Percentiles rank a stretch among this genome's conserved stretches.
Evolutionary conservation across 2,329 filamentous ascomycete genomes (phyloP).

Genomic region (Xylariales sp.): DNA sequence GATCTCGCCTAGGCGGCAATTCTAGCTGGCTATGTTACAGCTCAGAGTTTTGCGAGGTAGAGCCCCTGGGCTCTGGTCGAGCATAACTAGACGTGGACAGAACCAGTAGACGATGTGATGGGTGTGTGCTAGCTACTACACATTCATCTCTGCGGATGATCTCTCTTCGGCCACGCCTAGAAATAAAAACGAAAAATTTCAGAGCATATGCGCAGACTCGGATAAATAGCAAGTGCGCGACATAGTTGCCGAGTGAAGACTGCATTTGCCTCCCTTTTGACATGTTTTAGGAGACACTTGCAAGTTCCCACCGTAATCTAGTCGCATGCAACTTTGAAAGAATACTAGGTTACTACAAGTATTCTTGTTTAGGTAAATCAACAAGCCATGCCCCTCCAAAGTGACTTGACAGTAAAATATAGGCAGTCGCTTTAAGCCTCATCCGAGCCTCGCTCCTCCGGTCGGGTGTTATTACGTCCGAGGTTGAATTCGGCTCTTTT

Average conservation of each 20-base stretch:
- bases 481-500: slow-evolving; percentile 30
- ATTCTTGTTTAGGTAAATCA: too few relatives aligned
- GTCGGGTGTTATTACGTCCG: slow-evolving; percentile 23
- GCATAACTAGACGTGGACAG: slow-evolving; percentile 35
- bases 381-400: background rate
- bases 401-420: background rate
- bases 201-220: slow-evolving; percentile 27
- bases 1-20: slow-evolving; percentile 32
- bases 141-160: slow-evolving; percentile 40
- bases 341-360: too few relatives aligned
- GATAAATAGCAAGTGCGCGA: background rate
- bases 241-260: slow-evolving; percentile 3
- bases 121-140: slow-evolving; percentile 21
- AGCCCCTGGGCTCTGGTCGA: slow-evolving; percentile 19
- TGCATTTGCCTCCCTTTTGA: background rate
- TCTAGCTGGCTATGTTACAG: slow-evolving; percentile 29
- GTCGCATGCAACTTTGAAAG: background rate
- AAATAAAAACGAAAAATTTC: slow-evolving; percentile 46
- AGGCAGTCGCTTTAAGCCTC: slow-evolving; percentile 35
- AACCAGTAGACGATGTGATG: slow-evolving; percentile 33
- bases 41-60: slow-evolving; percentile 31
- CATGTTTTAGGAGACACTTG: background rate
- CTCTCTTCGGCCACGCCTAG: slow-evolving; percentile 42
- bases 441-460: slow-evolving; percentile 13
- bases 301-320: background rate